These are phyloP conservation scores for Circinella umbellata DNA, from an alignment of 371 early-diverging fungal genomes.

Conservation along the genomic window DNA sequence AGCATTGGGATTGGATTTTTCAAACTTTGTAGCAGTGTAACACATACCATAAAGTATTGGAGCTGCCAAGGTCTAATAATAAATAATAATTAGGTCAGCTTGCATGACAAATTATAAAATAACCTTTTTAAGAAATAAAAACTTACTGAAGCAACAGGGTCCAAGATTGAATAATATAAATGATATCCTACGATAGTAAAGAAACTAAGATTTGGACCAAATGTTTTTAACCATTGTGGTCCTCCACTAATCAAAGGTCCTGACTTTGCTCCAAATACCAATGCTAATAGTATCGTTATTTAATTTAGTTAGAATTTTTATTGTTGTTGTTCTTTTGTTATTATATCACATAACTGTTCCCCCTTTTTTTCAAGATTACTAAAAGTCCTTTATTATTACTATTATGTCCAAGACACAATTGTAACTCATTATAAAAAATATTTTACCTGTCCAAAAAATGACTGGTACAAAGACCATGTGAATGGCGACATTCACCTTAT, in stretches of 20 bases:
- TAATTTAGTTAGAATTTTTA: background rate
- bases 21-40: conserved; percentile 65
- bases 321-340: too few relatives aligned
- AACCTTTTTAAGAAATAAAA: background rate
- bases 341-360: too few relatives aligned
- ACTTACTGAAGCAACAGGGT: conserved; percentile 77
- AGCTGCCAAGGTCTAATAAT: conserved; percentile 50
- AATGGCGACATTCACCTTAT: conserved; percentile 78
- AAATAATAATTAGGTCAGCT: conserved; percentile 2
- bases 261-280: conserved; percentile 65
- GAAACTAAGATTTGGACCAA: conserved; percentile 67
- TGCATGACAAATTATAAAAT: conserved; percentile 7
- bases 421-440: background rate
- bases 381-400: background rate
- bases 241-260: conserved; percentile 53
- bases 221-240: conserved; percentile 27
- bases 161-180: conserved; percentile 80
- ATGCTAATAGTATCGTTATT: conserved; percentile 26
- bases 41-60: conserved; percentile 68
- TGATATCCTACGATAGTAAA: conserved; percentile 59
- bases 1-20: conserved; percentile 53
- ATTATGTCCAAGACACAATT: background rate
- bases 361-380: too few relatives aligned
- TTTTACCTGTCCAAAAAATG: conserved; percentile 79
- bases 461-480: conserved; percentile 93